Percentiles rank a stretch among this genome's conserved stretches.
phyloP scores from a whole-genome alignment of 176 grass and related monocot species.

The Hordeum marinum region DNA sequence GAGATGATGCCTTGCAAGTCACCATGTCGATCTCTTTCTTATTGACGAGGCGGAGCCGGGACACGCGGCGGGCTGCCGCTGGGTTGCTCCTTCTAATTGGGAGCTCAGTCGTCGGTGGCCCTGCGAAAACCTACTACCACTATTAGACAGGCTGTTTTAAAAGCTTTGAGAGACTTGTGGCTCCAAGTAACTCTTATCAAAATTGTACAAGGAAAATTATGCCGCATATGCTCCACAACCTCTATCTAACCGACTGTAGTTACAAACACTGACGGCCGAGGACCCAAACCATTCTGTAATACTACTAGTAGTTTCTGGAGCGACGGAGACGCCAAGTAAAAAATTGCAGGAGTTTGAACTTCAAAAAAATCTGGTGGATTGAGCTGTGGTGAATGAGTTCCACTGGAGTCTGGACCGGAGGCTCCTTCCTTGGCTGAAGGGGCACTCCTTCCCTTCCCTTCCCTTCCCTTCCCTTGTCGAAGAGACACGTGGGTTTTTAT shows the following conservation, averaged over 20 bases:
- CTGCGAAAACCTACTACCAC: not conserved
- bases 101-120: conserved; percentile 1
- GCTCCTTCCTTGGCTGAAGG: not conserved
- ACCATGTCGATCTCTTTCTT: not conserved
- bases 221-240: not conserved
- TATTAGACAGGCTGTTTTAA: not conserved
- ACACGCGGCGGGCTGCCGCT: conserved; percentile 21
- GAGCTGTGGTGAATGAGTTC: not conserved
- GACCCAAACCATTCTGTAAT: too few relatives aligned
- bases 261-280: not conserved
- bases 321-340: not conserved
- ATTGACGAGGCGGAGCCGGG: not conserved
- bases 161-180: not conserved
- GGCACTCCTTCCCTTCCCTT: not conserved
- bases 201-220: not conserved
- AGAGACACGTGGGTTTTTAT: not conserved
- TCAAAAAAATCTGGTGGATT: not conserved
- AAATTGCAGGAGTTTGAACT: not conserved
- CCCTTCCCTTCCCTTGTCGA: not conserved
- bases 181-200: not conserved
- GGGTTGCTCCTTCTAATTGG: not conserved
- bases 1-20: not conserved
- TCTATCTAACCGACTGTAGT: not conserved
- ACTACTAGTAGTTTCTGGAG: too few relatives aligned
- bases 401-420: not conserved